Evolutionary conservation across 805 yeast genomes (phyloP), one percentile per base, ranked within the genome.

Genomic region (Suhomyces pyralidae): DNA sequence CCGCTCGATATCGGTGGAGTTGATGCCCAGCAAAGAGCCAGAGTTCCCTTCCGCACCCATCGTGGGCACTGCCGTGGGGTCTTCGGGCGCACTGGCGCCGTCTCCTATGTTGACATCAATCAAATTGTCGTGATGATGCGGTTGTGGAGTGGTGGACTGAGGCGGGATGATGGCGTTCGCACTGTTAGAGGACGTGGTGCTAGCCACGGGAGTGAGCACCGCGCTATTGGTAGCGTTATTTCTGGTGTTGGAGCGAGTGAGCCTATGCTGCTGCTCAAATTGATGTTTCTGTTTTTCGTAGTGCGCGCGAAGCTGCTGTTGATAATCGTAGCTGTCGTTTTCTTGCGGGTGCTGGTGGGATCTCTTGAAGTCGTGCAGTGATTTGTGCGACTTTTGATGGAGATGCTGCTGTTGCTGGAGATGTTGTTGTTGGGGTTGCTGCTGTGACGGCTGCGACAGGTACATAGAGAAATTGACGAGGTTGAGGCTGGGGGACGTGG

Each of bases 1-100:
- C 46, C 73, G 58, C 58, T 75, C 79, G 36, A 75, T 70, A 51
- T 73, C 79, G 3, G 57, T 44, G 15, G 57, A 54, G 36, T 49
- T 50, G 15, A 57, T 49, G 3, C 49, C 52, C 51, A 51, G 51
- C 24, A 34, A 42, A 9, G 53, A 38, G 12, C 45, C 50, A 40
- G 48, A 48, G 10, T 40, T 40, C 7, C 50, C 45, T 15, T 49
- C 53, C 6, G 52, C 24, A 5, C 32, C n/a, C 17, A 36, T 7
- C 5, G 24, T 40, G 12, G 48, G 25, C 8, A 30, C 17, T 5
- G 53, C 25, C 4, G 46, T 47, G n/a, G 46, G 19, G 9, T 26
- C 45, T 12, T 43, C 42, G 24, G 47, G 44, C 8, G 46, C 46
- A 12, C 32, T 15, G 9, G 36, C 45, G 3, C 36, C 45, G 30